These are phyloP conservation scores for Sarocladiaceae sp. DNA, from an alignment of 2,329 filamentous ascomycete genomes.

Conservation along the genomic window DNA sequence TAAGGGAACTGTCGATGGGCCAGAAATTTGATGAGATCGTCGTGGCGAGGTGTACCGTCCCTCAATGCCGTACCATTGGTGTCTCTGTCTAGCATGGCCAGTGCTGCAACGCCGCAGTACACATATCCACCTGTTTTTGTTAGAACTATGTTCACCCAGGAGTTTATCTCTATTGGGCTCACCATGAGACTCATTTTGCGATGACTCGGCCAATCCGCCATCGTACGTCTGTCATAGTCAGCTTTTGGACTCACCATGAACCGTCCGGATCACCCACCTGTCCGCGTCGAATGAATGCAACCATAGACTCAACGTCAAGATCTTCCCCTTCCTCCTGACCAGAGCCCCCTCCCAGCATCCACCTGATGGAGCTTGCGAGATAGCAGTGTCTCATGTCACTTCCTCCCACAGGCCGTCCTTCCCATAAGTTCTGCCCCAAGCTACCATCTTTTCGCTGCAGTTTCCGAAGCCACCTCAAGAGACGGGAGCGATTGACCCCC, in stretches of 20 bases:
- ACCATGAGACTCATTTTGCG: conserved; percentile 79
- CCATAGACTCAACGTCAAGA: conserved; percentile 65
- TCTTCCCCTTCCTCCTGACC: conserved; percentile 56
- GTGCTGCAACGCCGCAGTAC: conserved; percentile 76
- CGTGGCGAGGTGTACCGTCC: conserved; percentile 26
- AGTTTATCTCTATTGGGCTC: too few relatives aligned
- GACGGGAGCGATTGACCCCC: conserved; percentile 60
- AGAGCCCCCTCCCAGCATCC: conserved; percentile 59
- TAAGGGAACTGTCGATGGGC: conserved; percentile 59
- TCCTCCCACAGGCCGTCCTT: conserved; percentile 61
- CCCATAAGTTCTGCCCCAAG: conserved; percentile 75
- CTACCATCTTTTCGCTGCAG: conserved; percentile 82
- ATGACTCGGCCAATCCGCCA: conserved; percentile 73
- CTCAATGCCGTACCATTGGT: conserved; percentile 24
- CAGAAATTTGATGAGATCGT: conserved; percentile 46
- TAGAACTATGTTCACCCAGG: too few relatives aligned
- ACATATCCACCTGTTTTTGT: conserved; percentile 69
- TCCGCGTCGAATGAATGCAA: conserved; percentile 62
- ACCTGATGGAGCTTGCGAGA: conserved; percentile 73
- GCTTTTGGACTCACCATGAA: neutral
- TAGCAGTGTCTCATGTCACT: conserved; percentile 85
- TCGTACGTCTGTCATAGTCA: conserved; percentile 62
- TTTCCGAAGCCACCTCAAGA: conserved; percentile 65
- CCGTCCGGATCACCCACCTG: conserved; percentile 30
- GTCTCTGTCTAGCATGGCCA: conserved; percentile 63